Base-by-base conservation (phyloP, 1,139 yeast genomes). In the Insectozyma bohioensis region DNA sequence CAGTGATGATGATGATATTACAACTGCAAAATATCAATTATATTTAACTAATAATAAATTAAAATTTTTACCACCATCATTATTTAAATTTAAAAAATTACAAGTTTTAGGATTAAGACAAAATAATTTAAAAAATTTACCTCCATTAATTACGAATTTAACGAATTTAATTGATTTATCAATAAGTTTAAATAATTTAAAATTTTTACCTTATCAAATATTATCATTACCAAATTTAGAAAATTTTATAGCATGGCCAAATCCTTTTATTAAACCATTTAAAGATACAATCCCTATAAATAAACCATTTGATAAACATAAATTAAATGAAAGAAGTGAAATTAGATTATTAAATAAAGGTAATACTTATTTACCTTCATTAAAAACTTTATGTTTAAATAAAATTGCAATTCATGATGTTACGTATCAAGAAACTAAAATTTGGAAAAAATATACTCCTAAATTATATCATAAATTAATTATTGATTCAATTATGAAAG, bases 171-270 rank as follows among this genome's bases (percentile, higher is more conserved):
- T 58, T 4, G 75, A 69, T 40, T 50, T 69, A 26, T 60, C 69
- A 5, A 46, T 69, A 28, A 70, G 72, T 5, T 53, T 67, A 3
- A 69, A 69, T 40, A 44, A 64, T 23, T 39, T 69, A 14, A 49
- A 51, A 24, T 62, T 46, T 38, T 47, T 68, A 8, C 75, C 75
- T 1, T 50, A 50, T 31, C 64, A 64, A 36, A 56, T 69, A 2
- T 49, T 69, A 17, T 47, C 58, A 1, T 51, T 69, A 16, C 53
- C 59, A 1, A 43, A 48, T 1, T 47, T 69, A 19, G 42, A 45
- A 5, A 59, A 56, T 2, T 63, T 69, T 29, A 52, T 64, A 21
- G 68, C 73, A 4, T 73, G 75, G 1, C 75, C 75, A 3, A 69
- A 69, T 37, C 72, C 74, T 2, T 67, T 50, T 34, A 28, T 61